These are phyloP conservation scores for Irpex sp. DNA, from an alignment of 1,284 basidiomycete genomes.

Conservation along the genomic window DNA sequence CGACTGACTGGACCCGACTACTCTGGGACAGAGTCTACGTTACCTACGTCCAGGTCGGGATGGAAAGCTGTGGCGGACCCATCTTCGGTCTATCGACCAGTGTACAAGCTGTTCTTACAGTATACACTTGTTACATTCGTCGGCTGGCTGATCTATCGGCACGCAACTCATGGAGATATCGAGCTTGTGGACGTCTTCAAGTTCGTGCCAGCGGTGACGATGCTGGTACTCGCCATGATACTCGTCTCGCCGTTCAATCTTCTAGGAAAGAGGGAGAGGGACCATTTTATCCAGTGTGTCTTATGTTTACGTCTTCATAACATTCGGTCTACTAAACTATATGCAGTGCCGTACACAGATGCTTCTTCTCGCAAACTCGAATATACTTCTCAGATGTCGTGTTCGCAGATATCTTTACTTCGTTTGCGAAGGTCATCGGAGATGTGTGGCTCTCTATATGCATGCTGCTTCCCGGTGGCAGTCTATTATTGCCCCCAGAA, in stretches of 20 bases:
- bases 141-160: slow-evolving; percentile 68
- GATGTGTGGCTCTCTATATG: slow-evolving; percentile 88
- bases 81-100: slow-evolving; percentile 47
- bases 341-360: slow-evolving; percentile 64
- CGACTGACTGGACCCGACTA: slow-evolving; percentile 12
- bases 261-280: slow-evolving; percentile 65
- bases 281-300: slow-evolving; percentile 72
- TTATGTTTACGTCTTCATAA: slow-evolving; percentile 1
- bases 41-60: slow-evolving; percentile 28
- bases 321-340: neutral
- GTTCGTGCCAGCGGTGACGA: slow-evolving; percentile 69
- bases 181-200: slow-evolving; percentile 69
- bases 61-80: slow-evolving; percentile 33
- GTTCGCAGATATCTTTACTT: slow-evolving; percentile 94
- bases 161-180: slow-evolving; percentile 53
- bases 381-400: slow-evolving; percentile 92
- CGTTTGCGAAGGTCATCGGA: slow-evolving; percentile 94
- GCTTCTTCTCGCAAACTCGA: slow-evolving; percentile 64
- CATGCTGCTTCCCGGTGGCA: slow-evolving; percentile 78
- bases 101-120: slow-evolving; percentile 64
- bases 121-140: slow-evolving; percentile 58
- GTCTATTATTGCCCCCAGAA: slow-evolving; percentile 60
- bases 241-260: slow-evolving; percentile 68
- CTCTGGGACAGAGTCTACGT: slow-evolving; percentile 19
- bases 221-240: slow-evolving; percentile 52